Evolutionary conservation across 2,329 filamentous ascomycete genomes (phyloP).

Genomic region (Cryphonectria carpinicola): DNA sequence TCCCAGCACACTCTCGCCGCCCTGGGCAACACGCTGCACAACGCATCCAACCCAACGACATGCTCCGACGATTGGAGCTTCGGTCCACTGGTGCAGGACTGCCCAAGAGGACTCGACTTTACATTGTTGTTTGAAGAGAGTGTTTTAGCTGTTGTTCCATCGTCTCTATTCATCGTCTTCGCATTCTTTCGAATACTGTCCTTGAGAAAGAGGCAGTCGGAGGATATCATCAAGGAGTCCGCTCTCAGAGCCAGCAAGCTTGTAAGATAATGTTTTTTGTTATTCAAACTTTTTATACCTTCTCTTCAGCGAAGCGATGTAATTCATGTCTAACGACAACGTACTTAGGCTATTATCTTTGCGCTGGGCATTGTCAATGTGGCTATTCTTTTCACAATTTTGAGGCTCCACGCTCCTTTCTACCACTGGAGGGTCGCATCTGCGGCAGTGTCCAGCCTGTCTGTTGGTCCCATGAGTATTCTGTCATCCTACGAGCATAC

Average conservation of each 20-base stretch:
- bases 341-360: neutral
- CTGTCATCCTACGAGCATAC: conserved; percentile 40
- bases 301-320: neutral
- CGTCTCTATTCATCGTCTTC: conserved; percentile 4
- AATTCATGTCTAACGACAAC: neutral
- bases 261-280: neutral
- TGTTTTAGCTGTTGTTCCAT: conserved; percentile 12
- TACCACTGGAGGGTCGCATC: conserved; percentile 25
- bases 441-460: conserved; percentile 31
- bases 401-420: neutral
- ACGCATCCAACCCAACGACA: too few relatives aligned
- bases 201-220: neutral
- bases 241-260: conserved; percentile 3
- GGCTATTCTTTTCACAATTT: neutral
- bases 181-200: conserved; percentile 5
- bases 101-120: conserved; percentile 17
- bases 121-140: conserved; percentile 19
- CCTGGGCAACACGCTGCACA: neutral
- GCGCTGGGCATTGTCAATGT: neutral
- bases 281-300: neutral
- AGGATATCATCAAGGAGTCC: too few relatives aligned
- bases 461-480: conserved; percentile 36
- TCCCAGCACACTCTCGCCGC: neutral
- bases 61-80: conserved; percentile 13
- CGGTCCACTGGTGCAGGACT: conserved; percentile 6